Conservation (phyloP, 176 grass and related monocot genomes). For the Areca catechu region DNA sequence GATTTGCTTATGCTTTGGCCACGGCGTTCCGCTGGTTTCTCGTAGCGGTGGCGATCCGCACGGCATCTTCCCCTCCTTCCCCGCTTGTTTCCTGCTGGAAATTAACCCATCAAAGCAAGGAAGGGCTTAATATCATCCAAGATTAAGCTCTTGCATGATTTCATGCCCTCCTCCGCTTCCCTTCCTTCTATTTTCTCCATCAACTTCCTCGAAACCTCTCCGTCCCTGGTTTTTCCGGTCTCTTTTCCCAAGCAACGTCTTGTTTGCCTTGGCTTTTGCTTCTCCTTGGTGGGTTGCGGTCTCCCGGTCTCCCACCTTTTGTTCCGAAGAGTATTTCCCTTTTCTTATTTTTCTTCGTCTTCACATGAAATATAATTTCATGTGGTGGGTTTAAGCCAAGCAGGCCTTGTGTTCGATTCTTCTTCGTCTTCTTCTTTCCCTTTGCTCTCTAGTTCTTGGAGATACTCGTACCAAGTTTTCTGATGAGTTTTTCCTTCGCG, state of each 20-base stretch:
- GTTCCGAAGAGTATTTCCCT: neutral
- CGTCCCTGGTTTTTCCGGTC: constrained; percentile 24
- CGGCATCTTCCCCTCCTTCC: no score
- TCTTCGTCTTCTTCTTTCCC: neutral
- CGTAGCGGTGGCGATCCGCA: no score
- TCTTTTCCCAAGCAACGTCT: constrained; percentile 24
- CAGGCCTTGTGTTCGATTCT: neutral
- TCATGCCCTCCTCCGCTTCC: neutral
- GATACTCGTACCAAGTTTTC: no score
- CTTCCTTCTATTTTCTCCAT: constrained; percentile 39
- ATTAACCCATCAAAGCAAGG: constrained; percentile 2
- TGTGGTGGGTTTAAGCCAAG: constrained; percentile 28
- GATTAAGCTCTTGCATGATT: neutral
- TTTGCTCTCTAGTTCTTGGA: neutral
- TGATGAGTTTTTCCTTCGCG: no score
- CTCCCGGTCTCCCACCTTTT: constrained; percentile 9
- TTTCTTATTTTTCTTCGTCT: neutral
- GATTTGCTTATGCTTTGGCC: no score
- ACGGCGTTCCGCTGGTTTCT: no score
- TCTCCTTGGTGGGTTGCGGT: constrained; percentile 15
- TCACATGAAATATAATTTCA: constrained; percentile 56
- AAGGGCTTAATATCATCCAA: neutral
- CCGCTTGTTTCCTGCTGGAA: no score
- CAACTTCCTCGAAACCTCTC: constrained; percentile 26
- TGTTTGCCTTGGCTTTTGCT: constrained; percentile 14